Conservation (phyloP, 2,329 filamentous ascomycete genomes). For the Cercospora nicotianae region DNA sequence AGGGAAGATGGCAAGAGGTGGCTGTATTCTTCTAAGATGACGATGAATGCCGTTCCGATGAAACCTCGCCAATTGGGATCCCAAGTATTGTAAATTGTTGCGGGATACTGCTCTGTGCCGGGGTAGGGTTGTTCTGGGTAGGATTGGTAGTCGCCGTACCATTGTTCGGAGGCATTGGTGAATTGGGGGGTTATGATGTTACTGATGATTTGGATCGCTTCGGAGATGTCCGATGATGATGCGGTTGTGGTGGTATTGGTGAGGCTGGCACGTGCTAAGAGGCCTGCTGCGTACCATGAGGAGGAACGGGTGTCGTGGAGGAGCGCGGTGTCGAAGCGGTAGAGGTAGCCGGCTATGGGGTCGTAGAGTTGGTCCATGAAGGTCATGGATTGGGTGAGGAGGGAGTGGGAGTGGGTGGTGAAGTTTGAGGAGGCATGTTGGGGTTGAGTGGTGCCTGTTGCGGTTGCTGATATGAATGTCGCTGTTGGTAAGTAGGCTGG, state of each 20-base stretch:
- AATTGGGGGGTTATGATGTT: conserved; percentile 57
- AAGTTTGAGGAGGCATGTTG: background rate
- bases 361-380: conserved; percentile 58
- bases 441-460: background rate
- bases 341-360: conserved; percentile 53
- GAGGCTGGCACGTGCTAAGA: conserved; percentile 49
- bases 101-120: conserved; percentile 53
- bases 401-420: background rate
- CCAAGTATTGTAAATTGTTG: conserved; percentile 57
- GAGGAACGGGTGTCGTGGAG: conserved; percentile 59
- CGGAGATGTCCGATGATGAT: conserved; percentile 10
- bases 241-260: conserved; percentile 46
- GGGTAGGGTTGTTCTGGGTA: conserved; percentile 60
- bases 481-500: background rate
- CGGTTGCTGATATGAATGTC: background rate
- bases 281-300: conserved; percentile 60
- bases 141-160: conserved; percentile 58
- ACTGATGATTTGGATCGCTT: conserved; percentile 56
- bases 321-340: conserved; percentile 49
- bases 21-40: conserved; percentile 60
- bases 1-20: conserved; percentile 47
- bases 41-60: conserved; percentile 59
- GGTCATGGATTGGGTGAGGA: conserved; percentile 23
- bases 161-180: conserved; percentile 54
- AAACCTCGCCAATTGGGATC: conserved; percentile 64